phyloP scores from a whole-genome alignment of 1,139 yeast species.

The Taphrina pruni region DNA sequence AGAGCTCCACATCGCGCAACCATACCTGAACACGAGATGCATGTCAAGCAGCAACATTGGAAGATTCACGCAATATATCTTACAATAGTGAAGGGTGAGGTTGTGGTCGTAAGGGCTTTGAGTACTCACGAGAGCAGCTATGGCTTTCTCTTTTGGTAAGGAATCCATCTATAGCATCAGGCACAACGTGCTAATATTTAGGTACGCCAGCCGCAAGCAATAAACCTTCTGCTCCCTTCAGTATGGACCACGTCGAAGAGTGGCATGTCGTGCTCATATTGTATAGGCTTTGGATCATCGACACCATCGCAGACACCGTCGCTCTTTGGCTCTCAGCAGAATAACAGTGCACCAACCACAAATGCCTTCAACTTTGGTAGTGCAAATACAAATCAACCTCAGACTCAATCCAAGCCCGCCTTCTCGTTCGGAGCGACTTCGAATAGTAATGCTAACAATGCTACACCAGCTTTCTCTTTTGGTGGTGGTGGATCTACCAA shows the following conservation, averaged over 20 bases:
- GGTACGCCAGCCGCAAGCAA: constrained; percentile 37
- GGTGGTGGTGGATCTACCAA: constrained; percentile 17
- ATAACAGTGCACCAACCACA: constrained; percentile 1
- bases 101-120: too few relatives aligned
- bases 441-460: not conserved
- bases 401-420: constrained; percentile 14
- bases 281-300: constrained; percentile 17
- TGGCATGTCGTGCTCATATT: not conserved
- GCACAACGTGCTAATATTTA: not conserved
- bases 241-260: constrained; percentile 11
- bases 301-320: constrained; percentile 21
- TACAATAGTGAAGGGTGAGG: too few relatives aligned
- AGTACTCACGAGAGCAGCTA: not conserved
- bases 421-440: constrained; percentile 30
- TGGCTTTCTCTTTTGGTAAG: constrained; percentile 38
- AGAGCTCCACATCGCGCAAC: constrained; percentile 7
- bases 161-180: not conserved
- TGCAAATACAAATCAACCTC: constrained; percentile 8
- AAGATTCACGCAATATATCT: too few relatives aligned
- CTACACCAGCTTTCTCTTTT: constrained; percentile 27
- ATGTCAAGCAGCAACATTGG: too few relatives aligned
- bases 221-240: constrained; percentile 22
- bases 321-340: constrained; percentile 15
- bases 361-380: constrained; percentile 26
- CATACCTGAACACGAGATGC: not conserved